Percentiles rank a stretch among this genome's conserved stretches.
These are phyloP conservation scores for Stentor coeruleus DNA, from an alignment of 73 alveolate genomes.

Conservation along the genomic window DNA sequence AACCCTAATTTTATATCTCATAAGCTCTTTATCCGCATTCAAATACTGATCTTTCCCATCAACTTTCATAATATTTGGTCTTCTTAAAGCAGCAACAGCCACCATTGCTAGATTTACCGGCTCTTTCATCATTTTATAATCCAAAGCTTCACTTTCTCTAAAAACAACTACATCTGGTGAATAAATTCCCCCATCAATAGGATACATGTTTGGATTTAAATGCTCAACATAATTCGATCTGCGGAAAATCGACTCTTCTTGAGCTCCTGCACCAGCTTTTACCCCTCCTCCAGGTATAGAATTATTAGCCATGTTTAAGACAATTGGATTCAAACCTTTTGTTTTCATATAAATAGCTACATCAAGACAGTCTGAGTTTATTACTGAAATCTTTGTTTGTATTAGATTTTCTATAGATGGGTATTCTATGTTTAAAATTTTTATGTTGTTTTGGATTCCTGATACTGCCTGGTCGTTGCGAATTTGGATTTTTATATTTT, in stretches of 20 bases:
- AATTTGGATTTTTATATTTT: slow-evolving; percentile 34
- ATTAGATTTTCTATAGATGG: slow-evolving; percentile 46
- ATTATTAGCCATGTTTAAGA: slow-evolving; percentile 37
- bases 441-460: slow-evolving; percentile 17
- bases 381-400: slow-evolving; percentile 46
- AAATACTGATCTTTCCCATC: neutral
- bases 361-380: slow-evolving; percentile 31
- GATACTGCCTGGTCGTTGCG: neutral
- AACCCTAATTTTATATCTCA: neutral
- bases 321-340: slow-evolving; percentile 41
- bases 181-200: neutral
- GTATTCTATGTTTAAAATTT: slow-evolving; percentile 29
- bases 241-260: slow-evolving; percentile 44
- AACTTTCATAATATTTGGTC: neutral
- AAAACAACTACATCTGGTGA: slow-evolving; percentile 1
- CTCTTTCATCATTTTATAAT: neutral
- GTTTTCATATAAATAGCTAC: slow-evolving; percentile 35
- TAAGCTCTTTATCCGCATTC: neutral
- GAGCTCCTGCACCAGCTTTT: slow-evolving; percentile 65
- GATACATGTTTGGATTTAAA: slow-evolving; percentile 46
- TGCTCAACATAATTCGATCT: slow-evolving; percentile 38
- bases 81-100: slow-evolving; percentile 15
- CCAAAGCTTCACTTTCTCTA: neutral
- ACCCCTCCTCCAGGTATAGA: slow-evolving; percentile 61
- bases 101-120: neutral